Base-by-base conservation (phyloP, 768 basidiomycete species). In the Pisolithus microcarpus region DNA sequence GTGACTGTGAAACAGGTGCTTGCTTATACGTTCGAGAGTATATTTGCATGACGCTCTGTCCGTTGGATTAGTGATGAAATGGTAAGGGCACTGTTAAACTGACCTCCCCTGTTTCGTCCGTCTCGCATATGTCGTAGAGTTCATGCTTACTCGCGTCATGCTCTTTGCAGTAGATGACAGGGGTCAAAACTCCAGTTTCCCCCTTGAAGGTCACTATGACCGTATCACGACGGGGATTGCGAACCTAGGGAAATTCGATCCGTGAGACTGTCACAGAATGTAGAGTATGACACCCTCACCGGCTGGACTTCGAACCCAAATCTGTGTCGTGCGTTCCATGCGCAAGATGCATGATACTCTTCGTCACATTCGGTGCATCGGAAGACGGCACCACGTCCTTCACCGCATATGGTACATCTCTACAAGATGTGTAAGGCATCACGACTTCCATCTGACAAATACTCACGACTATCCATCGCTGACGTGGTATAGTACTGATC, bases 221-320 rank as follows among this genome's bases (percentile, higher is more conserved):
- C 2, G 75, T 75, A 49, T 91, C 89, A 45, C 86, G 75, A 46
- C 86, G 77, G 53, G 80, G 86, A 48, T 79, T 79, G 69, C 91
- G 91, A 10, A 87, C 82, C 91, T 92, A 60, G 37, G 16, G 13
- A 18, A 16, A 48, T 24, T 50, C 15, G 26, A 28, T 26, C 7
- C 10, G 21, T 4, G 2, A 18, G 6, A 18, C 16, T 44, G 11
- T 36, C 0, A 10, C 11, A 31, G 23, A 18, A 46, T 28, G 13
- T 16, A 37, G 21, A 31, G 26, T 16, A 26, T 37, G 1, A 16
- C 7, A 24, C 16, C 69, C 85, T 62, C 57, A 87, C 91, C 34
- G 85, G 78, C 59, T 86, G 85, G 38, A 98, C 80, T 70, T 98
- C 94, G 66, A 99, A 96, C 26, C 91, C 93, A 57, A 98, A 93